phyloP scores from a whole-genome alignment of 1,139 yeast genomes.

The Yamadazyma mexicana region DNA sequence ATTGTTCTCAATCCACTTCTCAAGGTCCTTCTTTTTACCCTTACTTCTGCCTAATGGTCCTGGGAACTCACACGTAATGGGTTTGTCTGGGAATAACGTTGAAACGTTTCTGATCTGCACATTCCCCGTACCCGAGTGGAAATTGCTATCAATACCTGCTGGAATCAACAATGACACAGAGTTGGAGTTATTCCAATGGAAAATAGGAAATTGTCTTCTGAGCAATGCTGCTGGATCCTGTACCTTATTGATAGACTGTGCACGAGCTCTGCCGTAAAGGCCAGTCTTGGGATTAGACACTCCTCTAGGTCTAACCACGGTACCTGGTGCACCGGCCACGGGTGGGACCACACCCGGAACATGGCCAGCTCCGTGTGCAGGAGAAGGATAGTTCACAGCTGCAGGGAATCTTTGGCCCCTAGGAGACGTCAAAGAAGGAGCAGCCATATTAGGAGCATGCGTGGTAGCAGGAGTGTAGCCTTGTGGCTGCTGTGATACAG shows the following conservation, averaged over 20 bases:
- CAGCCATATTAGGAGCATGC: not conserved
- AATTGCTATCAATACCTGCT: conserved; percentile 12
- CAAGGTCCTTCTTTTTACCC: conserved; percentile 61
- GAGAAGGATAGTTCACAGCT: not conserved
- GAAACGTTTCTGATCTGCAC: conserved; percentile 21
- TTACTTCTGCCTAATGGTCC: conserved; percentile 63
- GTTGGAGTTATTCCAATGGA: conserved; percentile 61
- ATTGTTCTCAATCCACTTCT: conserved; percentile 53
- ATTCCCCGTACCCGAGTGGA: conserved; percentile 13
- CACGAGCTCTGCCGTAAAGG: conserved; percentile 23
- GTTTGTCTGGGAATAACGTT: conserved; percentile 21
- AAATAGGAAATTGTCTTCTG: conserved; percentile 74
- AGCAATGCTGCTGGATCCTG: conserved; percentile 36
- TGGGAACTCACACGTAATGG: conserved; percentile 44
- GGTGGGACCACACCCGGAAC: not conserved
- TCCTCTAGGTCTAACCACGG: conserved; percentile 24
- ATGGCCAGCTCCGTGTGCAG: not conserved
- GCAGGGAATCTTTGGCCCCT: not conserved
- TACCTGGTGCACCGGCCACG: not conserved
- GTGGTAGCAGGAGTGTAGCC: too few relatives aligned
- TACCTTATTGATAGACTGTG: conserved; percentile 26
- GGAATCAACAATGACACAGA: conserved; percentile 34
- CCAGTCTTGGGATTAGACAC: conserved; percentile 29
- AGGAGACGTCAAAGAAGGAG: conserved; percentile 5
- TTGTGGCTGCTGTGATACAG: conserved; percentile 19